Base-by-base conservation (phyloP, 345 rosid species). In the Microcos paniculata region DNA sequence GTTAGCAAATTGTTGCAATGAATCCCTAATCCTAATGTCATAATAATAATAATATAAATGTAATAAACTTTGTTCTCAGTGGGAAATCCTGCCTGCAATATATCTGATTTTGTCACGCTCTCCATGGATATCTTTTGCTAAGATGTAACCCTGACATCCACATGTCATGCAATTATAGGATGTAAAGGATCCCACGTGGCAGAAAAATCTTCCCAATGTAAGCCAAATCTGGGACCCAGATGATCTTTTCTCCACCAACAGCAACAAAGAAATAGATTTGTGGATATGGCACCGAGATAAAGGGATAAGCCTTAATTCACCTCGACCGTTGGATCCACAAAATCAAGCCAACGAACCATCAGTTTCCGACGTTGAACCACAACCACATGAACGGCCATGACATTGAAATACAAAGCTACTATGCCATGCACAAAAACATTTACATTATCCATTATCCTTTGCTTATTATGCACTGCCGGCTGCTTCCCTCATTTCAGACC, bases 201-300 rank as follows among this genome's bases (percentile, higher is more conserved):
- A 38, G 15, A 61, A 57, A 62, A 10, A 71, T 68, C 76, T 6
- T 70, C 76, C 56, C 13, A 86, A 86, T 81, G 83, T 78, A 85
- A 13, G 2, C 10, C 61, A 1, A n/a, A 0, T 53, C 14, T 1
- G 12, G 86, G 83, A 15, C 90, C 92, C 82, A 77, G 84, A 61
- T 42, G 69, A 94, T 92, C 90, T 73, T 79, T 40, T 58, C 71
- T 31, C 79, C 74, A 43, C 93, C 94, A 92, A 86, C 86, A 64
- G 81, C 28, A 80, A 59, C 56, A 40, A 74, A 80, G 87, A 78
- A 81, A 80, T 31, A 71, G 87, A 86, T 89, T 67, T 82, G 30
- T 52, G 71, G 97, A 94, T 89, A 86, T 83, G 75, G 84, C 78
- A 58, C 62, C 18, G 30, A 46, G 90, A 89, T 90, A 82, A 85